Evolutionary conservation across 345 rosid genomes (phyloP).

Genomic region (Lenwebbia sp.): DNA sequence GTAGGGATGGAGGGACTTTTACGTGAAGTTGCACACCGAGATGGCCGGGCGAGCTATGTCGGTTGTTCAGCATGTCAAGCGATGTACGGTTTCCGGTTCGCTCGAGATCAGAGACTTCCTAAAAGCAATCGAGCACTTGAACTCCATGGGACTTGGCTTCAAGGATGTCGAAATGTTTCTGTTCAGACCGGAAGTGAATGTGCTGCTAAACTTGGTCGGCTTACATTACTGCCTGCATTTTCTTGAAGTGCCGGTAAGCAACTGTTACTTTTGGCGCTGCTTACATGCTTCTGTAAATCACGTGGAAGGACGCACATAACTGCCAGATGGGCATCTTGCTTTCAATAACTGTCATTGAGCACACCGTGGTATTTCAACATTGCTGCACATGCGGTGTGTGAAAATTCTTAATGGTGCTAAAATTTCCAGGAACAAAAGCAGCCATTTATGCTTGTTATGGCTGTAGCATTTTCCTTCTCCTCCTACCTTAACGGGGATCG

Average conservation of each 20-base stretch:
- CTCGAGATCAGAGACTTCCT: conserved; percentile 29
- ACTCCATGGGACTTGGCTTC: conserved; percentile 17
- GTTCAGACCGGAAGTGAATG: conserved; percentile 27
- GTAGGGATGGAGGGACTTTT: conserved; percentile 41
- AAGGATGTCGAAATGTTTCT: conserved; percentile 37
- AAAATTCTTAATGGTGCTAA: too few relatives aligned
- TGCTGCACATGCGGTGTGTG: too few relatives aligned
- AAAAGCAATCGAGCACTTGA: conserved; percentile 22
- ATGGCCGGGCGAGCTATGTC: conserved; percentile 16
- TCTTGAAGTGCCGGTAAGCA: conserved; percentile 34
- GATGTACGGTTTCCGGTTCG: conserved; percentile 3
- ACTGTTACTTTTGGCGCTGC: neutral
- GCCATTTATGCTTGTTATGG: too few relatives aligned
- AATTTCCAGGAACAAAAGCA: too few relatives aligned
- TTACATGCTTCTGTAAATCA: neutral
- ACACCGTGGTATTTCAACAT: too few relatives aligned
- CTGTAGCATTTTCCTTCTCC: too few relatives aligned
- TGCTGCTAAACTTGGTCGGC: conserved; percentile 40
- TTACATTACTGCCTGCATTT: conserved; percentile 37
- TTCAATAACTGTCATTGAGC: too few relatives aligned
- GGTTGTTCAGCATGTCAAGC: conserved; percentile 26
- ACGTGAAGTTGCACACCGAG: conserved; percentile 21
- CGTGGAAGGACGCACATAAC: too few relatives aligned
- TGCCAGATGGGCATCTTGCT: too few relatives aligned
- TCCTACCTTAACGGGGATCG: too few relatives aligned